Conservation (phyloP, 176 grass and related monocot genomes). For the Otatea glauca region DNA sequence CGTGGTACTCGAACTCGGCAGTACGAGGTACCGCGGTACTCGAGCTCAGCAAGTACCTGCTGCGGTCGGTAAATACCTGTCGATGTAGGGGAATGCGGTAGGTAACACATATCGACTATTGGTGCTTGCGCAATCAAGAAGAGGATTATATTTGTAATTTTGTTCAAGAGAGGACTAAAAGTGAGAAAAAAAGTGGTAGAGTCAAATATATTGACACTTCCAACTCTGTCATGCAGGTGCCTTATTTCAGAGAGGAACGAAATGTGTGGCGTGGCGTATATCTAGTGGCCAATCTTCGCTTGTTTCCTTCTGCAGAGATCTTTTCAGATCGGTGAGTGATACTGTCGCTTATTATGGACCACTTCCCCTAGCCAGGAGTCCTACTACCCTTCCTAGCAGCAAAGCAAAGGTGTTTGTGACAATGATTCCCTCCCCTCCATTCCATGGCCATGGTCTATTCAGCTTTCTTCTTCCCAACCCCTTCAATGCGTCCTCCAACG, state of each 20-base stretch:
- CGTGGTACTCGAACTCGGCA: too few species aligned
- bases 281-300: background rate
- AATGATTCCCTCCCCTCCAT: background rate
- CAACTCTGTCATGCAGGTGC: background rate
- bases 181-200: too few species aligned
- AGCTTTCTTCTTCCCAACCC: background rate
- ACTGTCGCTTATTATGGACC: background rate
- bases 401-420: background rate
- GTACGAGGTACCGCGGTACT: too few species aligned
- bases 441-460: slow-evolving; percentile 16
- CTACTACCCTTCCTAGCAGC: background rate
- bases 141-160: too few species aligned
- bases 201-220: too few species aligned
- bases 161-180: too few species aligned
- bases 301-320: slow-evolving; percentile 2
- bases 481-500: slow-evolving; percentile 11
- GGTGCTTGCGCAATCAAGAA: too few species aligned
- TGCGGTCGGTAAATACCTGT: too few species aligned
- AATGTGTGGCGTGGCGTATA: too few species aligned
- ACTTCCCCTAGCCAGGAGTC: background rate
- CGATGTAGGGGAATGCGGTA: too few species aligned
- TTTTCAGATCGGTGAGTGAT: slow-evolving; percentile 6
- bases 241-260: background rate
- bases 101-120: too few species aligned
- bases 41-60: too few species aligned